These are phyloP conservation scores for Casaregolazyma suthepensis DNA, from an alignment of 1,139 yeast species.

Conservation along the genomic window DNA sequence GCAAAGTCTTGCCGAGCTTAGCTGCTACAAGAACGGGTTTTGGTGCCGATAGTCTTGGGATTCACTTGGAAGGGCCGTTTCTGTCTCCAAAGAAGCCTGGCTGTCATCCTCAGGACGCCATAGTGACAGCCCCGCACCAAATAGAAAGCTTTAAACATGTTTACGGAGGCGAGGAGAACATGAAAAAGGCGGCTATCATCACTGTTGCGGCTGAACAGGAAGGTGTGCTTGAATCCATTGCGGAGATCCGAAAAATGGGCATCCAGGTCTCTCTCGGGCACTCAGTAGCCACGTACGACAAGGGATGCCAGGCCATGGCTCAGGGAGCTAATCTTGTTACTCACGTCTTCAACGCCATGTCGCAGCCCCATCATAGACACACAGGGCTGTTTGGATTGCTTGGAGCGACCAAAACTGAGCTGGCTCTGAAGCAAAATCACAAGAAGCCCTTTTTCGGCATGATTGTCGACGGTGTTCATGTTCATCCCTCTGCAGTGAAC, in stretches of 20 bases:
- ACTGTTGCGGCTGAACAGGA: conserved; percentile 61
- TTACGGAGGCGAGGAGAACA: conserved; percentile 45
- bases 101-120: conserved; percentile 56
- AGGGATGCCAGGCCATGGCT: conserved; percentile 45
- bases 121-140: conserved; percentile 43
- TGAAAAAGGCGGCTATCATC: conserved; percentile 44
- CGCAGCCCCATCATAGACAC: conserved; percentile 58
- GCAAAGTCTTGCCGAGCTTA: conserved; percentile 45
- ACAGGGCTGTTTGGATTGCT: conserved; percentile 55
- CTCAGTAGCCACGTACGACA: conserved; percentile 45
- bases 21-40: conserved; percentile 34
- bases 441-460: conserved; percentile 49
- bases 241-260: conserved; percentile 35
- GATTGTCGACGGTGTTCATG: conserved; percentile 59
- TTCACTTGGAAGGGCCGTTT: conserved; percentile 64
- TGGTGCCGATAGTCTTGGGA: conserved; percentile 52
- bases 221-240: conserved; percentile 48
- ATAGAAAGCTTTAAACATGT: conserved; percentile 37
- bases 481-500: conserved; percentile 51
- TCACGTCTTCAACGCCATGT: conserved; percentile 64
- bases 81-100: conserved; percentile 52
- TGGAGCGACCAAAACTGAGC: conserved; percentile 25
- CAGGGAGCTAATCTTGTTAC: conserved; percentile 57
- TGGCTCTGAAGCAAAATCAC: conserved; percentile 13
- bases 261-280: conserved; percentile 54